Percentiles rank a stretch among this genome's conserved stretches.
These are phyloP conservation scores for Astrocystis sublimbata DNA, from an alignment of 495 filamentous ascomycete species.

Conservation along the genomic window DNA sequence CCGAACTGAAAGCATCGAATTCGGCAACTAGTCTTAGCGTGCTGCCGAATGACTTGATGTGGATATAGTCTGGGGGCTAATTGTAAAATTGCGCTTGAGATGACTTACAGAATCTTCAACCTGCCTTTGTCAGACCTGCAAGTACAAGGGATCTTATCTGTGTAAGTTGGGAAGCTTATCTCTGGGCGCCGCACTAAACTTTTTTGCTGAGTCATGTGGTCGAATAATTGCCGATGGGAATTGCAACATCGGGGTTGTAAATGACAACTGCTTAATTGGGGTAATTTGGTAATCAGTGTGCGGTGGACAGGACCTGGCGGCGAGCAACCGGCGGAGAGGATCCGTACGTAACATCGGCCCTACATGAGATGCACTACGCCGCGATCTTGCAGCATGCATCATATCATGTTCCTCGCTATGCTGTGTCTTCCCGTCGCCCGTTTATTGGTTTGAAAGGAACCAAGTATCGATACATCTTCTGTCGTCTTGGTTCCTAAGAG, in stretches of 20 bases:
- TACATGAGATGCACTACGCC: no score
- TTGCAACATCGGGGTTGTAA: conserved; percentile 9
- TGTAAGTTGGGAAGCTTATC: not conserved
- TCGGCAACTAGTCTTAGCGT: no score
- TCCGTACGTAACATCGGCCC: conserved; percentile 3
- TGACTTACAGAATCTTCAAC: no score
- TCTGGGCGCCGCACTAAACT: not conserved
- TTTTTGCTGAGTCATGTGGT: conserved; percentile 18
- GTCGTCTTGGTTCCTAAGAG: no score
- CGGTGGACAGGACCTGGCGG: not conserved
- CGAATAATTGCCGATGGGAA: conserved; percentile 12
- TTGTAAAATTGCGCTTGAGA: no score
- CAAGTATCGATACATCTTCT: not conserved
- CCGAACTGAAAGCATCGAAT: no score
- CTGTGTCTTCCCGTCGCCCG: no score
- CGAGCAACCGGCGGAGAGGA: not conserved
- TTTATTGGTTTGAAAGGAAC: no score
- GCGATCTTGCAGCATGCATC: no score
- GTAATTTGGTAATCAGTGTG: not conserved
- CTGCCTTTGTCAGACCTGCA: not conserved
- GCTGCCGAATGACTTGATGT: no score
- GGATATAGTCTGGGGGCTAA: no score
- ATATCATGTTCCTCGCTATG: no score
- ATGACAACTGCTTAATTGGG: conserved; percentile 3
- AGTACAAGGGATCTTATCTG: not conserved